Conservation (phyloP, 306 rosid species). For the Purshia tridentata region DNA sequence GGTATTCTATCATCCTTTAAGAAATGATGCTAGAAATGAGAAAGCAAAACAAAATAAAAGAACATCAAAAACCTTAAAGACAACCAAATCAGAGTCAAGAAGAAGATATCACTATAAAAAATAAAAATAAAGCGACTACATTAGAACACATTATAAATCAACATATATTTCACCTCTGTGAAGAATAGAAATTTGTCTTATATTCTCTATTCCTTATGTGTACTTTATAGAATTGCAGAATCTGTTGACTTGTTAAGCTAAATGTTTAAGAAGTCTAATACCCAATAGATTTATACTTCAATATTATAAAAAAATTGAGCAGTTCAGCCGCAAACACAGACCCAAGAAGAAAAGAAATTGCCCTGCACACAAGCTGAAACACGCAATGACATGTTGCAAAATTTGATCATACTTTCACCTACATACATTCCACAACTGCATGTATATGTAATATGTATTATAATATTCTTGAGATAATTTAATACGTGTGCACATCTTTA, state of each 20-base stretch:
- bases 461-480: background rate
- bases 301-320: too few relatives aligned
- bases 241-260: background rate
- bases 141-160: background rate
- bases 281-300: background rate
- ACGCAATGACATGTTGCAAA: background rate
- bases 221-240: background rate
- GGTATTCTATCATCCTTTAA: slow-evolving; percentile 2
- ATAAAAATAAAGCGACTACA: too few relatives aligned
- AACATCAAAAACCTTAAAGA: background rate
- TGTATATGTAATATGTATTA: too few relatives aligned
- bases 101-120: background rate
- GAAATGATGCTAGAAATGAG: background rate
- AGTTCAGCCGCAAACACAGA: background rate
- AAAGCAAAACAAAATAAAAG: slow-evolving; percentile 14
- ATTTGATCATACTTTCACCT: background rate
- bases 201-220: background rate
- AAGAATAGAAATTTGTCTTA: background rate
- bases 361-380: background rate
- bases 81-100: background rate
- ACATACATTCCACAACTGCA: background rate
- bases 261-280: background rate
- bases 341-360: background rate
- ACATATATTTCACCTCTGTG: background rate
- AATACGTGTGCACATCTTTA: background rate